Conservation (phyloP, 371 early-diverging fungal genomes). For the Pancytospora philotis region DNA sequence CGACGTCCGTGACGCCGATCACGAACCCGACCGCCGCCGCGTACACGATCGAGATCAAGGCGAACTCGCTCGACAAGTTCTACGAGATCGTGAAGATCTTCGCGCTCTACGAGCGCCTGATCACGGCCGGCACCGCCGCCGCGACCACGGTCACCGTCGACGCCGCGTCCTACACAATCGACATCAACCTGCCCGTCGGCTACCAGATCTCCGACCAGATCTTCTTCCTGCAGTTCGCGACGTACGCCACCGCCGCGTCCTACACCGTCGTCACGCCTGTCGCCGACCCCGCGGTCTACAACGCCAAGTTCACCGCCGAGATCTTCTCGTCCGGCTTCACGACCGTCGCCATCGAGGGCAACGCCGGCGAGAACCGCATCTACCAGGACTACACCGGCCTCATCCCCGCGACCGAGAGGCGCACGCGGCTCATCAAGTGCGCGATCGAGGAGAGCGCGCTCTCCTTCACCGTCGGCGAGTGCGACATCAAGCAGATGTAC, state of each 20-base stretch:
- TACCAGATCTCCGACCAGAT: too few species aligned
- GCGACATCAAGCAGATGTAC: not conserved
- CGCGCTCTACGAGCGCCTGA: too few species aligned
- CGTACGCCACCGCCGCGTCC: not conserved
- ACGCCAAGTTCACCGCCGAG: not conserved
- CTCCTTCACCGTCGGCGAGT: not conserved
- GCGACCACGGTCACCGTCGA: too few species aligned
- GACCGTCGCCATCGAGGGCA: not conserved
- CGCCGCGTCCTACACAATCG: too few species aligned
- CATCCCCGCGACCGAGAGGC: not conserved
- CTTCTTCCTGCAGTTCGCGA: not conserved
- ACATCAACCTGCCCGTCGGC: too few species aligned
- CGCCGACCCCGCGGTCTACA: not conserved
- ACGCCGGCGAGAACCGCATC: not conserved
- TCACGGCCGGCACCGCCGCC: too few species aligned
- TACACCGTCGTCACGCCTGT: not conserved
- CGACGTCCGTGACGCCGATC: too few species aligned
- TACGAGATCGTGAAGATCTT: too few species aligned
- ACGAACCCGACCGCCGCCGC: too few species aligned
- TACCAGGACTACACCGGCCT: not conserved
- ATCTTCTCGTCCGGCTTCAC: not conserved
- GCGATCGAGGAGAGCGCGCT: slow-evolving; percentile 2
- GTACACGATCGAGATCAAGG: too few species aligned
- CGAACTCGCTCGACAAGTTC: too few species aligned
- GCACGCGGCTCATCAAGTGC: not conserved